Evolutionary conservation across 805 yeast genomes (phyloP), one percentile per base, ranked within the genome.

Genomic region (Candida nitratophila): DNA sequence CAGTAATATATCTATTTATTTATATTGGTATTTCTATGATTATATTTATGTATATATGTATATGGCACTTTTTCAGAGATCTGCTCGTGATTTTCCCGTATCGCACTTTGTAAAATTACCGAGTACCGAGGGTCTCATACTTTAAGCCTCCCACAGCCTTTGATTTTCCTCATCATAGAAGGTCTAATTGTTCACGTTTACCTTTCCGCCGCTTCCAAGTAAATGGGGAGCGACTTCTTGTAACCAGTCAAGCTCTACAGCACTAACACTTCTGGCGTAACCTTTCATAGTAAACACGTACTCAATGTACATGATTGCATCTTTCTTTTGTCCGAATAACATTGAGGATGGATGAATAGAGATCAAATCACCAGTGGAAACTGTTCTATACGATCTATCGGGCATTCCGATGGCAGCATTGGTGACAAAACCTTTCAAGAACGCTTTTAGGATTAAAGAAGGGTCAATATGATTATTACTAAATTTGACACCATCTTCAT

Each of bases 361-460:
- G 39, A 91, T 79, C 29, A 86, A 69, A 61, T 88, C 96, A 22
- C 96, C 96, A 1, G 85, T 78, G 26, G 83, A 68, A 7, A 89
- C 83, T 0, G 98, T 89, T 57, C 95, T 73, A 66, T 83, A 93
- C 3, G 96, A 84, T 56, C 97, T 74, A 61, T 93, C 98, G 0
- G 98, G 96, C 79, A 86, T 78, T 11, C 96, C 96, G 17, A 93
- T 77, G 0, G 99, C 99, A 0, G 96, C 82, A 61, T 91, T 90
- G 40, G 83, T 74, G n/a, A 87, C 74, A 54, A 74, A 91, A 0
- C 99, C 99, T 33, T 73, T 70, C 34, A 93, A 65, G 62, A 93
- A 93, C 22, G 95, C 77, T 59, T 86, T 86, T 44, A 91, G 66
- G 9, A 91, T 71, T 3, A 67, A 55, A 16, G 81, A 73, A 29